Evolutionary conservation across 2,329 filamentous ascomycete species (phyloP), one percentile per base, ranked within the genome.

Genomic region (Zelopaecilomyces penicillatus): DNA sequence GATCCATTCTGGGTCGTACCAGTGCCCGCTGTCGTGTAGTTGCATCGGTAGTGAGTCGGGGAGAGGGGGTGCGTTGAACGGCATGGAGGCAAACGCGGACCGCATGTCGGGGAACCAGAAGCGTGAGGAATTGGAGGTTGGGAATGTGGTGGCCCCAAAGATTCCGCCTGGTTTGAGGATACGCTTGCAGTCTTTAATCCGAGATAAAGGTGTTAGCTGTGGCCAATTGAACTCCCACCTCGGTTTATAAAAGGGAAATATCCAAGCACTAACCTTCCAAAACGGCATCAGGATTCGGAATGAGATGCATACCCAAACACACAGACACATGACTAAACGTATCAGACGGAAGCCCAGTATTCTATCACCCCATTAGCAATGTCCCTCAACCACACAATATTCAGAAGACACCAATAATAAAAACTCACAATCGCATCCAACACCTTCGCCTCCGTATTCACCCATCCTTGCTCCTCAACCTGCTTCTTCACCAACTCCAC

Each of bases 281-380:
- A 0, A 60, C 57, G 3, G 54, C 52, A 39, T 64, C 57, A 0
- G 70, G 64, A 26, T 70, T 52, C 0, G 71, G 67, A 10, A 74
- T 66, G 3, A 71, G 45, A 50, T 74, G 70, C 39, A 74, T 64
- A 1, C 65, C 71, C 45, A 76, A 67, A n/a, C 65, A 67, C 33
- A 71, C 55, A 7, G 70, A 66, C 29, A 73, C 54, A 52, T 75
- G 69, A 2, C 62, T 69, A 49, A 68, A 73, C 0, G 62, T 60
- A 10, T 52, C 54, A 1, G 63, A 62, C 0, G 62, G 55, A 5
- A 74, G 57, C 1, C 52, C 58, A 4, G 69, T 71, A 28, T 70
- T 50, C 68, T 70, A 31, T 1, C 10, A 11, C n/a, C n/a, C 3
- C 31, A 31, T 35, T 1, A 19, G 30, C 12, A 5, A 32, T 6